Base-by-base conservation (phyloP, 495 filamentous ascomycete species). In the Penicillium malachiteum region DNA sequence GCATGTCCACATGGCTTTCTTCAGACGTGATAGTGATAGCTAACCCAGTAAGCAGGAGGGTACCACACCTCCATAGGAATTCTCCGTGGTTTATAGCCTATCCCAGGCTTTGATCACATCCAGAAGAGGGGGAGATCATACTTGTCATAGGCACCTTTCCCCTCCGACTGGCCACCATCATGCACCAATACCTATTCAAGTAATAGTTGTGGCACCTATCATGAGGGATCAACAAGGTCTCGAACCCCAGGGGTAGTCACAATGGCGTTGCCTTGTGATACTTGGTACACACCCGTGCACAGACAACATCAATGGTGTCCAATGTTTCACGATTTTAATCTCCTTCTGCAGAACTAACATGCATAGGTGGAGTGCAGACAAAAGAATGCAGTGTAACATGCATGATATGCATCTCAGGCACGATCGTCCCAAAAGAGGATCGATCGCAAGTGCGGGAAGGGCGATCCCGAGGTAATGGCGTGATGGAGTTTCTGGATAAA, bases 391-490 rank as follows among this genome's bases (percentile, higher is more conserved):
- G 56, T 62, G 59, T 59, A 59, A 59, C 60, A 7, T 45, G 48
- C 21, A 63, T 63, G 60, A 50, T 63, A 33, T 60, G 57, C 55
- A 56, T 55, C 17, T 42, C 55, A 52, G 49, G 43, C 48, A 50
- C 54, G 61, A 60, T 66, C 56, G 33, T 51, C 48, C 21, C 33
- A n/a, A 31, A 59, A 56, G 37, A 32, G 48, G 52, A 53, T 58
- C 55, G 48, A 58, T 57, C 55, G 45, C 32, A 44, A 38, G 14
- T 49, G 60, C 60, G 58, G 58, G 51, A 57, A 57, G 52, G 63
- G 38, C 44, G 60, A 63, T 66, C 57, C 63, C 60, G 60, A 60
- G 60, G 35, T 54, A n/a, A 66, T 63, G 63, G 63, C 63, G 54
- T 62, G 63, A 65, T 57, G 53, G 55, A 13, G 21, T 30, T 43